A percentile compares a stretch with the other conserved stretches of the same genome.
These are phyloP conservation scores for Colletotrichum tropicale DNA, from an alignment of 2,329 filamentous ascomycete genomes.

Conservation along the genomic window DNA sequence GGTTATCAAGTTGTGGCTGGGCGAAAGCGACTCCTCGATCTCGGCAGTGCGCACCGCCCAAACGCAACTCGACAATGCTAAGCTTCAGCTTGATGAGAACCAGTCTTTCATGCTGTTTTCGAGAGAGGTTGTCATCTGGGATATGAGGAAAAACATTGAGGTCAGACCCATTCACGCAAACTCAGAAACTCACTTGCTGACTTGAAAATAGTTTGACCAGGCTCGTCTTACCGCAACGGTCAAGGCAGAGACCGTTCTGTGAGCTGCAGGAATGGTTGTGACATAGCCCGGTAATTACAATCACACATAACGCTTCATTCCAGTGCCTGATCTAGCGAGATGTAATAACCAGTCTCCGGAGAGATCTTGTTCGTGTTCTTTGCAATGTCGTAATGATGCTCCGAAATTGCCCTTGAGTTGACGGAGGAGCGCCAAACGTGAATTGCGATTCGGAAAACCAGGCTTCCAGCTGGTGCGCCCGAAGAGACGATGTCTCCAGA, in stretches of 20 bases:
- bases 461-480: too few relatives aligned
- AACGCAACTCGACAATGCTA: not conserved
- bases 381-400: not conserved
- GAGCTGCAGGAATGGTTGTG: not conserved
- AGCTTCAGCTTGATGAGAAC: constrained; percentile 1
- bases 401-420: not conserved
- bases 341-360: not conserved
- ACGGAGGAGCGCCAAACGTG: not conserved
- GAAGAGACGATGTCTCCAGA: too few relatives aligned
- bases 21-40: not conserved
- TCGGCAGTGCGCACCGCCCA: not conserved
- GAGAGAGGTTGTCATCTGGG: not conserved
- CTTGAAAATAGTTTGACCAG: not conserved
- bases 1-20: constrained; percentile 6
- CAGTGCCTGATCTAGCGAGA: not conserved
- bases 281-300: not conserved
- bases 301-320: not conserved
- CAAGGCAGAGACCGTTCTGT: not conserved
- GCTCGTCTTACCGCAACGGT: not conserved
- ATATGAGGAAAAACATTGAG: not conserved
- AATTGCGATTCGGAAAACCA: too few relatives aligned
- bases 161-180: not conserved
- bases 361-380: not conserved
- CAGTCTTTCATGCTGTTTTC: constrained; percentile 3
- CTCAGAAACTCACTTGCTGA: not conserved